These are phyloP conservation scores for Echites panduratus DNA, from an alignment of 257 asterid genomes.

Conservation along the genomic window DNA sequence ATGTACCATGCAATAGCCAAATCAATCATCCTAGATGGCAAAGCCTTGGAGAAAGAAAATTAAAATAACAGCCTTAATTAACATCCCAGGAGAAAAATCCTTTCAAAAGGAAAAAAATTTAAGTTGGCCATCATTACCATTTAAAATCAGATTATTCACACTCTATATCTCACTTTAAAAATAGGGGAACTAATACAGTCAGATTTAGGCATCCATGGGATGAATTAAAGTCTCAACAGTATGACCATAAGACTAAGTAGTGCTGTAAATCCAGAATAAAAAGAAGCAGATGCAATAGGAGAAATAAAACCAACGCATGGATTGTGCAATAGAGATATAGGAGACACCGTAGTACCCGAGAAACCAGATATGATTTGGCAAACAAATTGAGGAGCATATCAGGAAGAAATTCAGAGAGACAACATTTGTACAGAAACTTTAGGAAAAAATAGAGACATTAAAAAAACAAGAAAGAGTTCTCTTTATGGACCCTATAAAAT, in stretches of 20 bases:
- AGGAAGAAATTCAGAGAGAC: background rate
- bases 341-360: background rate
- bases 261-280: background rate
- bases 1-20: constrained; percentile 24
- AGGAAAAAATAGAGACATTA: background rate
- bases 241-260: background rate
- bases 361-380: background rate
- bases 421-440: background rate
- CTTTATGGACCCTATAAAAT: background rate
- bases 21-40: constrained; percentile 13
- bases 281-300: background rate
- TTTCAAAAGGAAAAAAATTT: too few relatives aligned
- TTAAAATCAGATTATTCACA: background rate
- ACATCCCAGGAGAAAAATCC: background rate
- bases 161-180: background rate
- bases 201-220: background rate
- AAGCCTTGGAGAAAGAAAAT: background rate
- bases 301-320: background rate
- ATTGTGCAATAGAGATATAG: too few relatives aligned
- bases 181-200: background rate
- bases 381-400: background rate
- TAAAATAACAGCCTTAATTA: background rate
- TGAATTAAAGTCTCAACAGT: background rate
- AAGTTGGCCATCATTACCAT: too few relatives aligned
- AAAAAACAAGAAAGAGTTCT: background rate